Evolutionary conservation across 768 basidiomycete genomes (phyloP).

Genomic region (Boletales sp.): DNA sequence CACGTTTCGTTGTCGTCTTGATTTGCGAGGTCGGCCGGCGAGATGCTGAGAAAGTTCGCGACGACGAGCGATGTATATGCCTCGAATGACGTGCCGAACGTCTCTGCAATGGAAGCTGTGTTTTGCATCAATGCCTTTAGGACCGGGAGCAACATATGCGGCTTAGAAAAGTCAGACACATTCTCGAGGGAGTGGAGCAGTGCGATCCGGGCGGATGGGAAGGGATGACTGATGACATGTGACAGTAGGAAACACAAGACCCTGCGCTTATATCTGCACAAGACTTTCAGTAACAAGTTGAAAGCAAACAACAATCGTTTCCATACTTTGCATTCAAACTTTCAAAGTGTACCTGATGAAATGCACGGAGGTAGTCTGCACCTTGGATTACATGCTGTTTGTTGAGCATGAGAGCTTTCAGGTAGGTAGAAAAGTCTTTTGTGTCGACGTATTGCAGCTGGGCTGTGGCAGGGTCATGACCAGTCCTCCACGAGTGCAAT

Average conservation of each 20-base stretch:
- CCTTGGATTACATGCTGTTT: slow-evolving; percentile 61
- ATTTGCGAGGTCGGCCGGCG: slow-evolving; percentile 44
- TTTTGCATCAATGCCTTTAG: slow-evolving; percentile 39
- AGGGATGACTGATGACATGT: slow-evolving; percentile 61
- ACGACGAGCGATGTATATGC: slow-evolving; percentile 33
- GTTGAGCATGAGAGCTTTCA: slow-evolving; percentile 46
- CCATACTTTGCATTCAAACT: slow-evolving; percentile 45
- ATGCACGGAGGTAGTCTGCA: slow-evolving; percentile 47
- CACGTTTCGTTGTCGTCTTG: slow-evolving; percentile 40
- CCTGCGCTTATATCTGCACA: slow-evolving; percentile 60
- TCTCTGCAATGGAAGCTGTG: slow-evolving; percentile 23
- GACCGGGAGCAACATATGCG: slow-evolving; percentile 56
- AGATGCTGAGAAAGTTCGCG: slow-evolving; percentile 51
- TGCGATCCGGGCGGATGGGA: slow-evolving; percentile 44
- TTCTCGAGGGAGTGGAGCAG: slow-evolving; percentile 48
- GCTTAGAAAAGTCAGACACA: slow-evolving; percentile 41
- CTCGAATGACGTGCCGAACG: slow-evolving; percentile 38
- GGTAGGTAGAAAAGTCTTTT: slow-evolving; percentile 57
- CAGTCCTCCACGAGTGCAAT: background rate
- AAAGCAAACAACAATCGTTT: slow-evolving; percentile 22
- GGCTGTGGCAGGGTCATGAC: slow-evolving; percentile 30
- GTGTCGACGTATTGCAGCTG: slow-evolving; percentile 67
- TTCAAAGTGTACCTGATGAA: slow-evolving; percentile 58
- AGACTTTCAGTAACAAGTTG: slow-evolving; percentile 18
- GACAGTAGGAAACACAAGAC: slow-evolving; percentile 77